Percentiles rank a stretch among this genome's conserved stretches.
Conservation (phyloP, 179 eudicot genomes). For the Gypsophila paniculata region DNA sequence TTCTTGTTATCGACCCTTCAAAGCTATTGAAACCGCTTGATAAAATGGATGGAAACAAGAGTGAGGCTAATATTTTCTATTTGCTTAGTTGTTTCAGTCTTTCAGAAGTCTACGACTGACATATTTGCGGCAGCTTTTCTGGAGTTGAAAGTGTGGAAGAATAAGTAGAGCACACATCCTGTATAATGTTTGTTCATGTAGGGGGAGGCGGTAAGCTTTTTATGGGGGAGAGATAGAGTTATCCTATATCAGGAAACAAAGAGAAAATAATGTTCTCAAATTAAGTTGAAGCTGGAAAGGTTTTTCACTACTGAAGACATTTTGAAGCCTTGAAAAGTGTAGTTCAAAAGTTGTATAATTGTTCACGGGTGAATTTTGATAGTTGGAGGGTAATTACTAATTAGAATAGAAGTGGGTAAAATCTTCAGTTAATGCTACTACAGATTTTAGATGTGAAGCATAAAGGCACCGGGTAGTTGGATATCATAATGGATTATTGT, state of each 20-base stretch:
- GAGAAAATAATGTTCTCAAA: not conserved
- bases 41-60: not conserved
- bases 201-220: not conserved
- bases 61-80: no score
- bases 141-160: not conserved
- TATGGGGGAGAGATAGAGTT: not conserved
- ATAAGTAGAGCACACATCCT: not conserved
- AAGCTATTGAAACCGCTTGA: no score
- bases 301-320: not conserved
- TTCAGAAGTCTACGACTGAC: no score
- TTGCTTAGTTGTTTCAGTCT: no score
- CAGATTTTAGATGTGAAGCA: constrained; percentile 1
- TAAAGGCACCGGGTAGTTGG: not conserved
- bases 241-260: not conserved
- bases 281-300: not conserved
- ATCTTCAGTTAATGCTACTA: not conserved
- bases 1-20: not conserved
- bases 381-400: not conserved
- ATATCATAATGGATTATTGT: not conserved
- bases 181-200: not conserved
- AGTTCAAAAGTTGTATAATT: constrained; percentile 1
- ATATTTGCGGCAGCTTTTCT: not conserved
- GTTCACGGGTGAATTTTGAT: not conserved
- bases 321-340: not conserved
- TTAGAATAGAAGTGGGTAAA: not conserved